These are phyloP conservation scores for Breynia disticha DNA, from an alignment of 441 rosid species.

Conservation along the genomic window DNA sequence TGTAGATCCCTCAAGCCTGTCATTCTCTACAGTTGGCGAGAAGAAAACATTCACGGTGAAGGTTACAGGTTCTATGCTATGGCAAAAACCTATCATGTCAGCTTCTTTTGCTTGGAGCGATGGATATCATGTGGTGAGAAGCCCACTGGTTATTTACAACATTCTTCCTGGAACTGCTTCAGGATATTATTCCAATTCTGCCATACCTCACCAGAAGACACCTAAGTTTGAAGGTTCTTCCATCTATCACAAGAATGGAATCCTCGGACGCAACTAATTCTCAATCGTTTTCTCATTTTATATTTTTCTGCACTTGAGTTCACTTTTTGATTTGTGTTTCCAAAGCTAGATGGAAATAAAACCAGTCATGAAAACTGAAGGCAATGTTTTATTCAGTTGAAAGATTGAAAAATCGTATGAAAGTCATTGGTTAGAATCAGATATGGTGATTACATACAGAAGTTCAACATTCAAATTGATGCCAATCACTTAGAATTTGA, in stretches of 20 bases:
- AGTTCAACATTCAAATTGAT: no score
- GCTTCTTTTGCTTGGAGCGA: conserved; percentile 59
- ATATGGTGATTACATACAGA: no score
- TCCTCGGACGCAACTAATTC: conserved; percentile 16
- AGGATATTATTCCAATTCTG: background rate
- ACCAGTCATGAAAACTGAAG: no score
- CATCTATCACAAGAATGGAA: conserved; percentile 19
- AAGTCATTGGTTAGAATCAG: no score
- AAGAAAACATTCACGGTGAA: conserved; percentile 40
- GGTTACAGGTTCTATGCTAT: conserved; percentile 19
- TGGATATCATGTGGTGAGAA: conserved; percentile 43
- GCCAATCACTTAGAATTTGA: no score
- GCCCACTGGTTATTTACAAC: conserved; percentile 42
- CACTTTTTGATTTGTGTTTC: no score
- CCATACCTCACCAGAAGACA: conserved; percentile 1
- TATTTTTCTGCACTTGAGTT: background rate
- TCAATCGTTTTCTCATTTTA: background rate
- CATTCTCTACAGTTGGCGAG: conserved; percentile 37
- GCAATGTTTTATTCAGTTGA: no score
- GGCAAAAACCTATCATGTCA: conserved; percentile 32
- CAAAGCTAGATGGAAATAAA: no score
- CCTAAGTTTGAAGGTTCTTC: conserved; percentile 18
- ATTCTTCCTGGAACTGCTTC: conserved; percentile 14
- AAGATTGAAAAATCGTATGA: no score
- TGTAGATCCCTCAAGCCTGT: conserved; percentile 40